Conservation (phyloP, 352 stramenopile genomes). For the Nothophytophthora sp. region DNA sequence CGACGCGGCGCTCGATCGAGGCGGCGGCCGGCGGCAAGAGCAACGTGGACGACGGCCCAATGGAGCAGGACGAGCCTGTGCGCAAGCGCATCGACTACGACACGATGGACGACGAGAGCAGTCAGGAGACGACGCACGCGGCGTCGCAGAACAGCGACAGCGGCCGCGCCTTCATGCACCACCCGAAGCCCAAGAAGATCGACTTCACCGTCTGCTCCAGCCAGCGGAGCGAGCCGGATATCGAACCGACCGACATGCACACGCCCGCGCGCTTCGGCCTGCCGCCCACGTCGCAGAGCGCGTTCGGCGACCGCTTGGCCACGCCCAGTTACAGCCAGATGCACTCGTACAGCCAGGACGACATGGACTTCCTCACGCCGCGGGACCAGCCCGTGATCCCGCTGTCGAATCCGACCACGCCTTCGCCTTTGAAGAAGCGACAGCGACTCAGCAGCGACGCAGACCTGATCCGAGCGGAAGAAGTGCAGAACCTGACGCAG, state of each 20-base stretch:
- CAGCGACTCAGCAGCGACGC: constrained; percentile 39
- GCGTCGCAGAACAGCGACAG: constrained; percentile 48
- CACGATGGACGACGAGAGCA: constrained; percentile 55
- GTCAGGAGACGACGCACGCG: constrained; percentile 29
- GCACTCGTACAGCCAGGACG: constrained; percentile 84
- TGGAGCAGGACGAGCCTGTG: constrained; percentile 35
- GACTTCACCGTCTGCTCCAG: constrained; percentile 71
- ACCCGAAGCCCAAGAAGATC: constrained; percentile 68
- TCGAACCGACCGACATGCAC: constrained; percentile 38
- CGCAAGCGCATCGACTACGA: constrained; percentile 84
- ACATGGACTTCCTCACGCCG: constrained; percentile 85
- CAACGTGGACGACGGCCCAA: constrained; percentile 8
- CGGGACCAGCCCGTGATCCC: constrained; percentile 82
- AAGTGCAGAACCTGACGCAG: constrained; percentile 71
- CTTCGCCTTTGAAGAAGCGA: constrained; percentile 82
- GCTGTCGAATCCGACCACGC: constrained; percentile 80
- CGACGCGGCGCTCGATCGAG: constrained; percentile 31
- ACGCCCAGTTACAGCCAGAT: constrained; percentile 41
- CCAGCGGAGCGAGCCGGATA: constrained; percentile 72
- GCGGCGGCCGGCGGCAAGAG: constrained; percentile 29
- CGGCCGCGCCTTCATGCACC: neutral
- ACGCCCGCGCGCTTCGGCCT: constrained; percentile 27
- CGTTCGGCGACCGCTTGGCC: constrained; percentile 22
- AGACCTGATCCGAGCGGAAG: constrained; percentile 52
- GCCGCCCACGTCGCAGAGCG: constrained; percentile 35